Evolutionary conservation across 2,329 filamentous ascomycete genomes (phyloP).

Genomic region (Botrytis hyacinthi): DNA sequence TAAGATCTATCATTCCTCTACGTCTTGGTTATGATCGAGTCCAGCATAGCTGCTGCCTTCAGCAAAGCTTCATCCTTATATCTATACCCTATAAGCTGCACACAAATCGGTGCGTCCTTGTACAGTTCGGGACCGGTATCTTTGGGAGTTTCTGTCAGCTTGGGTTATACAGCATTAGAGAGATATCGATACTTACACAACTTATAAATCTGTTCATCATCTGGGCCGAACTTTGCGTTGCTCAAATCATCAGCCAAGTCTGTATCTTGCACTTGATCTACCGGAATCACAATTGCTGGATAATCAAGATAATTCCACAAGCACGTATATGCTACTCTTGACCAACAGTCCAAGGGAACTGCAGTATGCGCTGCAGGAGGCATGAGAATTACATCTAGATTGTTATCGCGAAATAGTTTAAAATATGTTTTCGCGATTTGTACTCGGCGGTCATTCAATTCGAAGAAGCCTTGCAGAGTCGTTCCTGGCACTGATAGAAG

Average conservation of each 20-base stretch:
- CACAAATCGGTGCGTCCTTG: slow-evolving; percentile 33
- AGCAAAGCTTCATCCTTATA: slow-evolving; percentile 37
- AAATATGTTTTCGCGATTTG: slow-evolving; percentile 30
- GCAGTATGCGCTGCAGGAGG: slow-evolving; percentile 52
- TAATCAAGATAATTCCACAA: slow-evolving; percentile 50
- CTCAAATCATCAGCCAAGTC: slow-evolving; percentile 34
- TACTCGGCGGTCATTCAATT: slow-evolving; percentile 33
- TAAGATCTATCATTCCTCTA: not conserved
- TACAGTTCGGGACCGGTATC: slow-evolving; percentile 38
- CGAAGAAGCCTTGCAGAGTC: slow-evolving; percentile 31
- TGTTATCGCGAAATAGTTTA: slow-evolving; percentile 21
- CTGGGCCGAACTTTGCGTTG: slow-evolving; percentile 34
- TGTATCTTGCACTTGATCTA: slow-evolving; percentile 31
- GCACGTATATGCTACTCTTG: slow-evolving; percentile 45
- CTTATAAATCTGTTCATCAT: slow-evolving; percentile 31
- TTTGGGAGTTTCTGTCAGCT: slow-evolving; percentile 27
- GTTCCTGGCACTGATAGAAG: slow-evolving; percentile 29
- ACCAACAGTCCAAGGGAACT: slow-evolving; percentile 41
- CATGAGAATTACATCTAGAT: slow-evolving; percentile 52
- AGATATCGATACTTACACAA: slow-evolving; percentile 31
- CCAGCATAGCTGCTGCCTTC: slow-evolving; percentile 33
- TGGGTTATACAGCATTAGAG: not conserved
- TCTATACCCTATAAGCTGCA: slow-evolving; percentile 39
- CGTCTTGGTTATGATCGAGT: slow-evolving; percentile 19
- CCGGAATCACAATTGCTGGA: not conserved